These are phyloP conservation scores for Datura wrightii DNA, from an alignment of 257 asterid species.

Conservation along the genomic window DNA sequence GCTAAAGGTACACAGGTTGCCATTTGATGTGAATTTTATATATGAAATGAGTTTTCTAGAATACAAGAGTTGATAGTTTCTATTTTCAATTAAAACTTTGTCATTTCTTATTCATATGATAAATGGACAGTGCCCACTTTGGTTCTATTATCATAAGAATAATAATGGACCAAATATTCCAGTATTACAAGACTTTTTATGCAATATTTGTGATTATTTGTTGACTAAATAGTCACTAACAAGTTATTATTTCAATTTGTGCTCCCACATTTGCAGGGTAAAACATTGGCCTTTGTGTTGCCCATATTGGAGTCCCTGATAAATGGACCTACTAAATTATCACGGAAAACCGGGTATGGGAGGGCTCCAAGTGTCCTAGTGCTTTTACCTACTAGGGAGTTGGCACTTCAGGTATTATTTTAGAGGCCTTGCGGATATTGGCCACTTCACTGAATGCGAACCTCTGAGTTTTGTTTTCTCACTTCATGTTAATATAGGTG, in stretches of 20 bases:
- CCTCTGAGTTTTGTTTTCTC: slow-evolving; percentile 9
- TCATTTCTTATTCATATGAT: not conserved
- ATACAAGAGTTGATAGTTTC: not conserved
- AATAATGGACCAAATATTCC: not conserved
- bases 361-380: slow-evolving; percentile 89
- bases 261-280: slow-evolving; percentile 58
- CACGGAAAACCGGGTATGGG: slow-evolving; percentile 80
- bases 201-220: not conserved
- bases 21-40: not conserved
- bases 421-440: not conserved
- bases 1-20: not conserved
- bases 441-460: not conserved
- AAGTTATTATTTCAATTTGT: not conserved
- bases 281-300: slow-evolving; percentile 92
- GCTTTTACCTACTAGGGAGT: slow-evolving; percentile 94
- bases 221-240: not conserved
- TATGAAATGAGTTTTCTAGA: not conserved
- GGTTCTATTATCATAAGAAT: not conserved
- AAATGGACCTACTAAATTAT: slow-evolving; percentile 67
- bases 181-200: not conserved
- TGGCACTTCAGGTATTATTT: slow-evolving; percentile 79
- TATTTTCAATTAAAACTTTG: not conserved
- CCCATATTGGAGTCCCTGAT: slow-evolving; percentile 90
- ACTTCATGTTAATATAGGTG: slow-evolving; percentile 51
- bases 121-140: not conserved